Conservation (phyloP, 139 green algal species). For the Parachlorella kessleri region DNA sequence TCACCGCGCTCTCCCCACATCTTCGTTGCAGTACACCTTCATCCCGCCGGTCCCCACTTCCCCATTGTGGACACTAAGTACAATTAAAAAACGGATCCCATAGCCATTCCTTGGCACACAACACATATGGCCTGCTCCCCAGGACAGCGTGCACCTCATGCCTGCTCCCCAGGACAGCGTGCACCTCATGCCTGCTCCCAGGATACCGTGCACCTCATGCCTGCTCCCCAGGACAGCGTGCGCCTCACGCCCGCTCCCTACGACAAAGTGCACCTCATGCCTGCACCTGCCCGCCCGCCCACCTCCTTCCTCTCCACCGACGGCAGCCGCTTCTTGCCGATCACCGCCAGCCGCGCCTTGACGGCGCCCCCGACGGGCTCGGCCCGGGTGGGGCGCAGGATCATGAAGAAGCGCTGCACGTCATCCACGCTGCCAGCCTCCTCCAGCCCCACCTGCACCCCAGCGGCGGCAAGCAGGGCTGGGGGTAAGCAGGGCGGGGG, state of each 20-base stretch:
- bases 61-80: too few species aligned
- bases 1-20: too few species aligned
- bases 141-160: neutral
- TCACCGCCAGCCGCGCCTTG: conserved; percentile 33
- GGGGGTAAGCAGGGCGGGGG: neutral
- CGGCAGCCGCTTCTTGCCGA: conserved; percentile 66
- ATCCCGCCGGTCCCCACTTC: too few species aligned
- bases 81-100: too few species aligned
- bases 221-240: neutral
- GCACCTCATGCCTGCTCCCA: neutral
- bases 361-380: neutral
- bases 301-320: conserved; percentile 38
- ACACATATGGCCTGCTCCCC: neutral
- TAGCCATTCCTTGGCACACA: too few species aligned
- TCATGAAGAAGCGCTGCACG: conserved; percentile 60
- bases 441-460: conserved; percentile 39
- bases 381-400: conserved; percentile 23
- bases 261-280: neutral
- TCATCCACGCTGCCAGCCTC: conserved; percentile 43
- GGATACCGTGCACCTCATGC: neutral
- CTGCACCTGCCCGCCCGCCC: neutral
- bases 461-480: neutral
- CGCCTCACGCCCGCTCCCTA: neutral
- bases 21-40: too few species aligned
- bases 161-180: neutral